phyloP scores from a whole-genome alignment of 257 asterid genomes.

The Leptodermis oblonga region DNA sequence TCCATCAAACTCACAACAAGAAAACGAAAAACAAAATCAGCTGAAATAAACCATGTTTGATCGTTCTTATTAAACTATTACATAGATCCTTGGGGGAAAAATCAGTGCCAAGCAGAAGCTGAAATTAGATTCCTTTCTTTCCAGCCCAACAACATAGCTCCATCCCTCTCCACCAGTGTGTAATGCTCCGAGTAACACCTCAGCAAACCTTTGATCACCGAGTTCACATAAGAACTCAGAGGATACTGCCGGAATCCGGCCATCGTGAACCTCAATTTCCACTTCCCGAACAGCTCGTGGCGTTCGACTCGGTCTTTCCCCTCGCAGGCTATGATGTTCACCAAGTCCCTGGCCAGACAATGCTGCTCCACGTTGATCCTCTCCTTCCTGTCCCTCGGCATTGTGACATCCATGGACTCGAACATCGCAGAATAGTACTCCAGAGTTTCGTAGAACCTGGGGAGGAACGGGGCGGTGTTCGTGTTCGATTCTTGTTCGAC shows the following conservation, averaged over 20 bases:
- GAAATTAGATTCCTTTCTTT: constrained; percentile 75
- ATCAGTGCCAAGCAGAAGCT: constrained; percentile 83
- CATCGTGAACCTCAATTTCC: constrained; percentile 77
- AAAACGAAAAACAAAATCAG: too few relatives aligned
- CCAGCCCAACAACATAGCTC: constrained; percentile 86
- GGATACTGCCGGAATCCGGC: constrained; percentile 76
- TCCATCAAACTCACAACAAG: too few relatives aligned
- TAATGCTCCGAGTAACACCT: constrained; percentile 71
- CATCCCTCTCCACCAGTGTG: constrained; percentile 71
- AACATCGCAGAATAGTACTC: constrained; percentile 80
- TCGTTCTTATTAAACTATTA: not conserved
- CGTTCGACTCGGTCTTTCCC: constrained; percentile 87
- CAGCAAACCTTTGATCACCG: constrained; percentile 66
- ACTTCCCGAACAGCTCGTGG: constrained; percentile 85
- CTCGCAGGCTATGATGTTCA: constrained; percentile 89
- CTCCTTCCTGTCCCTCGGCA: constrained; percentile 73
- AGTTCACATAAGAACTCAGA: constrained; percentile 68
- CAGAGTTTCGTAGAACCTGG: constrained; percentile 61
- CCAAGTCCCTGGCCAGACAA: constrained; percentile 85
- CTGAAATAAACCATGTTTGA: not conserved
- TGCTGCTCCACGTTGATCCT: constrained; percentile 88
- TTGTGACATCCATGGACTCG: constrained; percentile 72
- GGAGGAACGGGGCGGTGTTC: constrained; percentile 73
- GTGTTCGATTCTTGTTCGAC: constrained; percentile 95
- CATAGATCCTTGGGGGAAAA: not conserved